Conservation (phyloP, 345 rosid species). For the Eucalyptus urophylla region DNA sequence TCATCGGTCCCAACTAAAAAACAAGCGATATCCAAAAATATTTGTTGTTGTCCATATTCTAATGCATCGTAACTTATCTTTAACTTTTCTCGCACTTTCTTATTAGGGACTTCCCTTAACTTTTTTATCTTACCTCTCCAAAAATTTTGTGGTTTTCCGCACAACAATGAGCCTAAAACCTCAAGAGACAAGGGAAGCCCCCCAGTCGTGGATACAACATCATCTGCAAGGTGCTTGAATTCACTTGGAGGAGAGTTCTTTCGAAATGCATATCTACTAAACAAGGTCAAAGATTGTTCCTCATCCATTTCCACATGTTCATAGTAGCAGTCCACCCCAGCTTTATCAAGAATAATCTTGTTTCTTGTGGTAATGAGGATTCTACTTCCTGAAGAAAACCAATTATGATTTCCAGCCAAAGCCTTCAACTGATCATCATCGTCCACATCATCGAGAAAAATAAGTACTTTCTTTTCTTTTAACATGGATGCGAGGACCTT, state of each 20-base stretch:
- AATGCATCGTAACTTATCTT: not conserved
- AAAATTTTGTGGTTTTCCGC: fast-evolving
- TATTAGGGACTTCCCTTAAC: too few species aligned
- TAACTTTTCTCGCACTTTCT: not conserved
- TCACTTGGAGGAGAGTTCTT: not conserved
- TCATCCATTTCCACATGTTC: fast-evolving
- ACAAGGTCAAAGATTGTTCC: not conserved
- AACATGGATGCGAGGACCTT: fast-evolving
- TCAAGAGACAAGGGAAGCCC: not conserved
- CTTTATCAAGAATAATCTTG: fast-evolving
- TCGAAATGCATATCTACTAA: not conserved
- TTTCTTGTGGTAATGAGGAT: not conserved
- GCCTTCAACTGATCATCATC: too few species aligned
- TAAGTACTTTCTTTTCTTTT: too few species aligned
- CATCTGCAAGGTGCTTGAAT: not conserved
- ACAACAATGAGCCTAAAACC: too few species aligned
- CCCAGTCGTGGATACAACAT: not conserved
- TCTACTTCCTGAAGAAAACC: not conserved
- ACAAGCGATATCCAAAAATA: too few species aligned
- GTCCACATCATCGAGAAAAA: too few species aligned
- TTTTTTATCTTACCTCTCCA: fast-evolving
- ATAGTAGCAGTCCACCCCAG: fast-evolving
- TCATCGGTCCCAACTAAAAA: fast-evolving
- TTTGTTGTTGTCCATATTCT: fast-evolving
- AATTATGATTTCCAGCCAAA: too few species aligned